Base-by-base conservation (phyloP, 2,329 filamentous ascomycete species). In the Periglandula ipomoeae region DNA sequence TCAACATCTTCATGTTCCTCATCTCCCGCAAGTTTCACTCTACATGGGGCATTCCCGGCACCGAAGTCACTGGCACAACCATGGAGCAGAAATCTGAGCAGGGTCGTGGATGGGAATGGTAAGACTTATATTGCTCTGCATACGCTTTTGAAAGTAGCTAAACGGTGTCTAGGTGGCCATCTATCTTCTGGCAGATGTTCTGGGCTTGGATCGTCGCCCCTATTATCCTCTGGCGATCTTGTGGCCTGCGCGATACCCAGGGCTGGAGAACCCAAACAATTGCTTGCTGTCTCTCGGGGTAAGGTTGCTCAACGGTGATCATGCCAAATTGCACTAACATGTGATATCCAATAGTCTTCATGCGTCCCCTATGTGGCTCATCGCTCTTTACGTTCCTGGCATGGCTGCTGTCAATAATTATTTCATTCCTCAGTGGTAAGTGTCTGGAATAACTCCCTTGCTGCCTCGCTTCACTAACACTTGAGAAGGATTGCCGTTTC, bases 251-350 rank as follows among this genome's bases (percentile, higher is more conserved):
- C 26, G 82, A 86, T 58, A 81, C 80, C 6, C 79, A 84, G 56
- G 77, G 81, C 49, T 86, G 82, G 82, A 71, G 81, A 10, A 58
- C 75, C 5, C 82, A 85, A 59, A 85, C 81, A 27, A 76, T 80
- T 37, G 67, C 64, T 3, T 76, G 72, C 61, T 70, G 68, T 52
- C 54, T 75, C 44, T 66, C 71, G 30, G 69, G 67, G 71, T 74
- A 58, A 50, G 66, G 20, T 11, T 6, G n/a, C 9, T 9, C 20
- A 22, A 32, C 3, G 17, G 20, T 32, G n/a, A n/a, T 35, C 15
- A 7, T 26, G 5, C 15, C 4, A n/a, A 19, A 8, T 23, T 7
- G 2, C n/a, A 34, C 23, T 47, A 34, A 50, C n/a, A 22, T 43
- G 45, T 17, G 3, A 30, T 22, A 27, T 22, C 8, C 11, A 7